Percentiles rank a stretch among this genome's conserved stretches.
These are phyloP conservation scores for Talaromyces borbonicus DNA, from an alignment of 495 filamentous ascomycete species.

Conservation along the genomic window DNA sequence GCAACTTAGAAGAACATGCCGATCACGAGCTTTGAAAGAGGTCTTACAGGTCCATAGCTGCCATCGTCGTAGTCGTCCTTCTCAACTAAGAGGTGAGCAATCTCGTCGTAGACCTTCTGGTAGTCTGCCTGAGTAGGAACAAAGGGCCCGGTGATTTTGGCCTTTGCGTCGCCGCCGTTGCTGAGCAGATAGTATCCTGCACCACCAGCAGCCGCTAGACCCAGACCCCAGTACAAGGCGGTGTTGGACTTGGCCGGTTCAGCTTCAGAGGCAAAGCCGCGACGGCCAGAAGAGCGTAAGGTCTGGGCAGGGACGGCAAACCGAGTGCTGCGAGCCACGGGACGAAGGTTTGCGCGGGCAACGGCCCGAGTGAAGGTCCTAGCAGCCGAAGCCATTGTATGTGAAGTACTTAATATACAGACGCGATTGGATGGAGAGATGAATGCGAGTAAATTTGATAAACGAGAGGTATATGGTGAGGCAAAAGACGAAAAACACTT, in stretches of 20 bases:
- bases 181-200: conserved; percentile 63
- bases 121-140: conserved; percentile 77
- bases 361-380: conserved; percentile 40
- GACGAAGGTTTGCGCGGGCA: conserved; percentile 39
- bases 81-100: conserved; percentile 70
- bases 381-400: conserved; percentile 47
- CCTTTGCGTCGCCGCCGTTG: conserved; percentile 39
- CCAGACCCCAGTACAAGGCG: conserved; percentile 42
- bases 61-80: conserved; percentile 95
- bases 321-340: conserved; percentile 44
- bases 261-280: conserved; percentile 67
- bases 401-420: not conserved
- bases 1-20: not conserved
- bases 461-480: no score
- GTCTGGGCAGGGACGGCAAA: conserved; percentile 49
- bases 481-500: not conserved
- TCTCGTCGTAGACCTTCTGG: conserved; percentile 88
- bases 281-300: conserved; percentile 55
- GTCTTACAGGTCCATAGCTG: conserved; percentile 74
- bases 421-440: not conserved
- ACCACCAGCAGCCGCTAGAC: conserved; percentile 51
- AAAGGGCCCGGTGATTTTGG: conserved; percentile 34
- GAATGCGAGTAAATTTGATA: no score
- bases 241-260: conserved; percentile 41
- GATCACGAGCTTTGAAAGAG: not conserved